phyloP scores from a whole-genome alignment of 2,329 filamentous ascomycete genomes.

The Colletotrichum sp. region DNA sequence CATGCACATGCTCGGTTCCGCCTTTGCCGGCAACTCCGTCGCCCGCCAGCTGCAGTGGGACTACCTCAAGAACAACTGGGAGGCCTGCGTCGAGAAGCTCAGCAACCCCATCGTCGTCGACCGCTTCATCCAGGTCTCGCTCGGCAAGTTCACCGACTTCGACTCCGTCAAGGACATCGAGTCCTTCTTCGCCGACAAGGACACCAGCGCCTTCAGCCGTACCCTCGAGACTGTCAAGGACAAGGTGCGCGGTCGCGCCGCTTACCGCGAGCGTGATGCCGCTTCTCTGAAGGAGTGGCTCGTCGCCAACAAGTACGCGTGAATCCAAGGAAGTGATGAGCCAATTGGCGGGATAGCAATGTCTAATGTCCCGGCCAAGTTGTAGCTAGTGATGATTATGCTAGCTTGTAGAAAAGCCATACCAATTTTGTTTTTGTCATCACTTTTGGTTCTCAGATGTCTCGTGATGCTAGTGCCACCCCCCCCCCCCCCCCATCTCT shows the following conservation, averaged over 20 bases:
- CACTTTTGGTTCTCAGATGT: accelerated
- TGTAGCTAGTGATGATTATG: neutral
- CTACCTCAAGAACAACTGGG: slow-evolving; percentile 86
- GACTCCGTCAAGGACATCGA: slow-evolving; percentile 77
- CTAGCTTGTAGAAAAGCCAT: neutral
- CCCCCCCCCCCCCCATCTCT: no score
- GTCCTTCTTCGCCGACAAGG: slow-evolving; percentile 84
- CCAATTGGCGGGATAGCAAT: neutral
- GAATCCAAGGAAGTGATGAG: neutral
- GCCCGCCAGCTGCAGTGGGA: slow-evolving; percentile 81
- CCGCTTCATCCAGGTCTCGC: slow-evolving; percentile 79
- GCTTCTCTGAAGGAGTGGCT: slow-evolving; percentile 81
- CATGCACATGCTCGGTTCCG: slow-evolving; percentile 79
- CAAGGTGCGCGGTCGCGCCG: slow-evolving; percentile 81
- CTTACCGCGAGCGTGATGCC: slow-evolving; percentile 81
- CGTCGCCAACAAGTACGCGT: slow-evolving; percentile 47
- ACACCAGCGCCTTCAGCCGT: slow-evolving; percentile 85
- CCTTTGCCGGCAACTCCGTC: slow-evolving; percentile 74
- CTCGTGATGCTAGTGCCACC: no score
- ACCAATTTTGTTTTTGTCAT: neutral
- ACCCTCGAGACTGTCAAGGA: slow-evolving; percentile 86
- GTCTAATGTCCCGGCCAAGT: neutral
- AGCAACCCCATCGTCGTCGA: slow-evolving; percentile 88
- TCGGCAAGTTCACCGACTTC: slow-evolving; percentile 79
- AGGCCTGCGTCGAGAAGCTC: slow-evolving; percentile 72